Evolutionary conservation across 768 basidiomycete species (phyloP), one percentile per base, ranked within the genome.

Genomic region (Mycena vitilis): DNA sequence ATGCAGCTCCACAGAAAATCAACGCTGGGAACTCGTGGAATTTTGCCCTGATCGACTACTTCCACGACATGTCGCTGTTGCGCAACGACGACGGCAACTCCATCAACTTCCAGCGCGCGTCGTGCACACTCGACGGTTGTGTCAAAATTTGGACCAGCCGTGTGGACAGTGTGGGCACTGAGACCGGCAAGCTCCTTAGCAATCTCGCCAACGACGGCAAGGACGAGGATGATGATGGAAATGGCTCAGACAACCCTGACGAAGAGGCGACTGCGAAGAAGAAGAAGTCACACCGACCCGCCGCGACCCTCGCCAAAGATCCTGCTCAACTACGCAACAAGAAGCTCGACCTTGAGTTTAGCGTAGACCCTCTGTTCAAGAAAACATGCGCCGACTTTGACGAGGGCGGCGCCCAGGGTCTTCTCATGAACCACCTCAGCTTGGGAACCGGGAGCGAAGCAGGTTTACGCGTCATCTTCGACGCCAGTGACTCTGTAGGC

Each of bases 91-190:
- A 88, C 52, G 96, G 98, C 75, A 97, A 98, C 75, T 92, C 94
- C 16, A 99, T 99, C 85, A 99, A 99, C 80, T 99, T 99, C 76
- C 98, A 99, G 80, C 96, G 97, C 76, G 98, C 98, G 18, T 96
- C 95, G 0, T 96, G 91, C 77, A 99, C 98, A 0, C 88, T 99
- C 23, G 98, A 99, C 67, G 98, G 97, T 4, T 99, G 98, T 78
- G 95, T 99, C 78, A 99, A 99, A 82, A 98, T 99, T 69, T 99
- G 96, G 96, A 99, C 96, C 9, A 95, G 93, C 73, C 91, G 98
- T 53, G 97, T 99, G 47, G 98, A 99, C 78, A 94, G 92, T 69
- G 96, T 99, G 42, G 95, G 95, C 25, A 97, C 95, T 0, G 98
- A 99, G 79, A 98, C 96, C 0, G 95, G 95, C 34, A 98, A 98